These are phyloP conservation scores for Pseudogymnoascus sp. DNA, from an alignment of 2,329 filamentous ascomycete genomes.

Conservation along the genomic window DNA sequence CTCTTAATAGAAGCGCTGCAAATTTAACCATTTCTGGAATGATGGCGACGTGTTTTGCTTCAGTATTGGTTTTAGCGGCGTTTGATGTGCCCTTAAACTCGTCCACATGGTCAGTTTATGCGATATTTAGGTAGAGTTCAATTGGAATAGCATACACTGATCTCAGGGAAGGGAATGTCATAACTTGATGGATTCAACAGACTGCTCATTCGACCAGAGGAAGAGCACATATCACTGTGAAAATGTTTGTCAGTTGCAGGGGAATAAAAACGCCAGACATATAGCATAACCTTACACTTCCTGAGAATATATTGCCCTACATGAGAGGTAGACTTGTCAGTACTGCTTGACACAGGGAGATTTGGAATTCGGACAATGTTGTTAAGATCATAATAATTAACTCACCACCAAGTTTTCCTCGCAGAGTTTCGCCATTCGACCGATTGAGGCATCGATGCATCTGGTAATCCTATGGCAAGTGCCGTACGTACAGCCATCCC, in stretches of 20 bases:
- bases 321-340: not conserved
- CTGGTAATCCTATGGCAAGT: conserved; percentile 27
- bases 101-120: not conserved
- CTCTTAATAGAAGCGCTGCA: not conserved
- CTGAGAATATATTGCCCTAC: conserved; percentile 9
- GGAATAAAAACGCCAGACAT: not conserved
- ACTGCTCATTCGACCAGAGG: not conserved
- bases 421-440: not conserved
- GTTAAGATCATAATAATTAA: not conserved
- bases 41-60: not conserved
- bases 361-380: not conserved
- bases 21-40: not conserved
- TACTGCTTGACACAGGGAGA: not conserved
- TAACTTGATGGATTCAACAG: not conserved
- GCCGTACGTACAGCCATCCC: conserved; percentile 29
- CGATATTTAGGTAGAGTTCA: not conserved
- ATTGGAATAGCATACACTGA: not conserved
- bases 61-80: not conserved
- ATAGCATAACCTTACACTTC: conserved; percentile 11
- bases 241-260: not conserved
- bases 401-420: not conserved
- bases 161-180: not conserved
- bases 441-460: not conserved
- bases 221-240: not conserved
- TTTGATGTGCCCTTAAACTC: not conserved